Evolutionary conservation across 2,329 filamentous ascomycete species (phyloP), one percentile per base, ranked within the genome.

Genomic region (Aspergillus tamarii): DNA sequence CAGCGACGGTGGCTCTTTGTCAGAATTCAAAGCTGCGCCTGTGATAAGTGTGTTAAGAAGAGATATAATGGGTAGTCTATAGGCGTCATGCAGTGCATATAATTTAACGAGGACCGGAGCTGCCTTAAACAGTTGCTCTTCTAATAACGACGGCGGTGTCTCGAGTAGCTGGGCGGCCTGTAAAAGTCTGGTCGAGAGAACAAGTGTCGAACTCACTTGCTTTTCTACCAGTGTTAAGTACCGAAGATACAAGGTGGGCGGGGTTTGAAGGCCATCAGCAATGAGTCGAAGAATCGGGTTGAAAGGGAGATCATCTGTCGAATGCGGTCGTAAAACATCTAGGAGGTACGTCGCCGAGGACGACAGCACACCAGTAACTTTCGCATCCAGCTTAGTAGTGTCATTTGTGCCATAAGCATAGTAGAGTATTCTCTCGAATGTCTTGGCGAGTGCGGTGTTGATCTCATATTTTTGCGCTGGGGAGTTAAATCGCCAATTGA

Each of bases 1-100:
- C n/a, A 99, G 84, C 8, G 94, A 97, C n/a, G 93, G 92, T 1
- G 94, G 93, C 69, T 97, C 93, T n/a, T 84, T 84, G 34, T 85
- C 80, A 19, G 84, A 81, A 57, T 81, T 71, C 65, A 87, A 87
- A 28, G 89, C 87, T 28, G 91, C 89, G 67, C 86, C 89, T 50
- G 89, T 84, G 32, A 97, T 88, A 21, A 97, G 80, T 12, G 89
- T 87, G 65, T 93, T 89, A 9, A 97, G 81, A 2, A 97, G 81
- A 30, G 85, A 83, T 36, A 94, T 84, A 1, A 91, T 86, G 2
- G 89, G 85, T 16, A 84, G 82, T 69, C 87, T 88, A 76, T 91
- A 93, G 9, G 80, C 77, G 64, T 91, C 87, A 65, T 89, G 86
- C 1, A 87, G 84, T 2, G 90, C 91, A 74, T 91, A 94, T 1